Percentiles rank a stretch among this genome's conserved stretches.
phyloP scores from a whole-genome alignment of 257 asterid genomes.

The Haberlea rhodopensis region DNA sequence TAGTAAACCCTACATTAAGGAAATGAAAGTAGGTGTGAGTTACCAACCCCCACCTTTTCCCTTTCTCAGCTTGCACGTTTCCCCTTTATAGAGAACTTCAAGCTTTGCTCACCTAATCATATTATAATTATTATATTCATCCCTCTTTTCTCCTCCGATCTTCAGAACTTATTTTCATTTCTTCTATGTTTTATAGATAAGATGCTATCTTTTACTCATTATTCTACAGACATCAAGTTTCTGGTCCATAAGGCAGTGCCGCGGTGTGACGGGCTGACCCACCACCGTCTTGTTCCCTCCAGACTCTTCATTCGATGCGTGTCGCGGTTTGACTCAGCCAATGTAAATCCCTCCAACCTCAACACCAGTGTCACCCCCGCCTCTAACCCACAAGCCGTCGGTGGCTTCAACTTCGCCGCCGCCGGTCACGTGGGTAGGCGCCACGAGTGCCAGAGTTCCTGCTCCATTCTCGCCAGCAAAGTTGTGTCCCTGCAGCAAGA shows the following conservation, averaged over 20 bases:
- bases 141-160: neutral
- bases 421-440: constrained; percentile 36
- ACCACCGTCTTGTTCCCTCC: constrained; percentile 17
- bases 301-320: constrained; percentile 29
- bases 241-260: constrained; percentile 21
- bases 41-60: too few relatives aligned
- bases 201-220: constrained; percentile 30
- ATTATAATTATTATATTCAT: too few relatives aligned
- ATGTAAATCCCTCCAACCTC: constrained; percentile 18
- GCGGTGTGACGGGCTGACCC: constrained; percentile 21
- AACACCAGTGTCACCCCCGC: neutral
- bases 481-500: constrained; percentile 67
- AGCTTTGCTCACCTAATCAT: neutral
- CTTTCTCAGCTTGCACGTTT: constrained; percentile 27
- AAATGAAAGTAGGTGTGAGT: too few relatives aligned
- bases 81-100: constrained; percentile 18
- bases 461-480: constrained; percentile 69
- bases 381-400: too few relatives aligned
- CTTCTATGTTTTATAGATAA: neutral
- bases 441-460: constrained; percentile 78
- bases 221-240: constrained; percentile 33
- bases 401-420: constrained; percentile 5
- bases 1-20: too few relatives aligned
- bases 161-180: neutral
- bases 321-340: constrained; percentile 35